A percentile compares a stretch with the other conserved stretches of the same genome.
phyloP scores from a whole-genome alignment of 2,329 filamentous ascomycete genomes.

The Monosporascus sp. region DNA sequence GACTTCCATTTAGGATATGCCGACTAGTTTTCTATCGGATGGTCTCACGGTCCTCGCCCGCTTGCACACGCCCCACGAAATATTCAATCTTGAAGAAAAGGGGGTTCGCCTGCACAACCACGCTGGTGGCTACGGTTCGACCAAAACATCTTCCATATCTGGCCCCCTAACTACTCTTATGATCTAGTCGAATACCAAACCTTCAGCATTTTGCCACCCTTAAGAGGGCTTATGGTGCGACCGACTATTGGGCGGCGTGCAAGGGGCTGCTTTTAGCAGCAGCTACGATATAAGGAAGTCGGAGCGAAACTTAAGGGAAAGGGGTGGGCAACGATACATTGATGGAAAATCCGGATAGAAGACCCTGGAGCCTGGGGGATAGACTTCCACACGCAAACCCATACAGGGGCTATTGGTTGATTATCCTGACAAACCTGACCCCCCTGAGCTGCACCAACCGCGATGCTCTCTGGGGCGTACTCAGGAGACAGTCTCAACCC shows the following conservation, averaged over 20 bases:
- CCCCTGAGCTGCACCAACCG: constrained; percentile 69
- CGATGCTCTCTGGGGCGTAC: constrained; percentile 68
- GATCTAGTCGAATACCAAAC: constrained; percentile 70
- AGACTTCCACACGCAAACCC: constrained; percentile 64
- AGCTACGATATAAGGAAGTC: constrained; percentile 51
- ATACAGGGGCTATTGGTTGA: constrained; percentile 70
- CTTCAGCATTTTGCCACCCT: constrained; percentile 69
- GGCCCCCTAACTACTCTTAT: constrained; percentile 38
- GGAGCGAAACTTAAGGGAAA: constrained; percentile 3
- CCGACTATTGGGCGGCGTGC: constrained; percentile 59
- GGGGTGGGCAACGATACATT: constrained; percentile 32
- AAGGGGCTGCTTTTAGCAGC: constrained; percentile 63
- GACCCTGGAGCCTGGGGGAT: constrained; percentile 70
- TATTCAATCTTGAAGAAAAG: constrained; percentile 64
- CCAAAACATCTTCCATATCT: constrained; percentile 27
- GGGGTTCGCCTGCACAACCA: constrained; percentile 86
- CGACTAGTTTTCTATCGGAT: constrained; percentile 74
- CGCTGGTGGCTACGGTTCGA: constrained; percentile 29
- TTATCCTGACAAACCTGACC: constrained; percentile 63
- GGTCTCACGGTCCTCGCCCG: constrained; percentile 76
- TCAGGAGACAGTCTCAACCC: constrained; percentile 58
- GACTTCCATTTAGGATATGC: constrained; percentile 85
- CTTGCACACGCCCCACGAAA: constrained; percentile 56
- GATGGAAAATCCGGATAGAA: constrained; percentile 62
- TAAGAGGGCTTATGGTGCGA: constrained; percentile 70